These are phyloP conservation scores for Phytophthora capsici DNA, from an alignment of 352 stramenopile species.

Conservation along the genomic window DNA sequence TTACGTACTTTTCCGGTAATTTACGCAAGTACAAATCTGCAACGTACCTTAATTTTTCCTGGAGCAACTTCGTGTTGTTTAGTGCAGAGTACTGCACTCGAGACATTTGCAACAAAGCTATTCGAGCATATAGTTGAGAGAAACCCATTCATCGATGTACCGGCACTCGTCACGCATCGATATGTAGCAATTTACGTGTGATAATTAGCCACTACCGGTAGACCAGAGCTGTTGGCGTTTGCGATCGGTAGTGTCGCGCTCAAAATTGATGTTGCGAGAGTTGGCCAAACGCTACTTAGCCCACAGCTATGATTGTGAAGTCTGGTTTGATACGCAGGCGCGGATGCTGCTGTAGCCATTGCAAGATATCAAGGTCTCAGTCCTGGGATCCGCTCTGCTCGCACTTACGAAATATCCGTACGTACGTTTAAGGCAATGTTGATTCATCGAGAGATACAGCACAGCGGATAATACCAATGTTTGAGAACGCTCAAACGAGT, in stretches of 20 bases:
- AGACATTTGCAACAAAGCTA: not conserved
- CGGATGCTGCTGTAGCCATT: constrained; percentile 23
- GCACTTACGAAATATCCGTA: constrained; percentile 35
- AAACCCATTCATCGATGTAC: not conserved
- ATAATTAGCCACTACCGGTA: too few relatives aligned
- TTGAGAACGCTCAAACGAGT: too few relatives aligned
- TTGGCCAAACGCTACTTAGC: constrained; percentile 16
- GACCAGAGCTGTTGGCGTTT: constrained; percentile 16
- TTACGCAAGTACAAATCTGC: not conserved
- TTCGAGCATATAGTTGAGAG: not conserved
- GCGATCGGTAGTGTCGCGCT: constrained; percentile 7
- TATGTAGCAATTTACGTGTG: not conserved
- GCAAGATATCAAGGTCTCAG: constrained; percentile 9
- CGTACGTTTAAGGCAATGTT: constrained; percentile 26
- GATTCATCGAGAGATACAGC: constrained; percentile 10
- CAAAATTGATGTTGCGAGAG: constrained; percentile 26
- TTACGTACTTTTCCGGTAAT: not conserved
- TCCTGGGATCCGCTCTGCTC: constrained; percentile 20
- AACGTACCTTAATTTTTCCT: not conserved
- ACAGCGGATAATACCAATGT: not conserved
- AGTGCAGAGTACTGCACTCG: not conserved
- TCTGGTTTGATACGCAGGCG: constrained; percentile 30
- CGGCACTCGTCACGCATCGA: not conserved
- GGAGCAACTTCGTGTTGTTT: not conserved
- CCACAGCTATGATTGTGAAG: too few relatives aligned